Evolutionary conservation across 1,284 basidiomycete species (phyloP), one percentile per base, ranked within the genome.

Genomic region (Chalciporus sp.): DNA sequence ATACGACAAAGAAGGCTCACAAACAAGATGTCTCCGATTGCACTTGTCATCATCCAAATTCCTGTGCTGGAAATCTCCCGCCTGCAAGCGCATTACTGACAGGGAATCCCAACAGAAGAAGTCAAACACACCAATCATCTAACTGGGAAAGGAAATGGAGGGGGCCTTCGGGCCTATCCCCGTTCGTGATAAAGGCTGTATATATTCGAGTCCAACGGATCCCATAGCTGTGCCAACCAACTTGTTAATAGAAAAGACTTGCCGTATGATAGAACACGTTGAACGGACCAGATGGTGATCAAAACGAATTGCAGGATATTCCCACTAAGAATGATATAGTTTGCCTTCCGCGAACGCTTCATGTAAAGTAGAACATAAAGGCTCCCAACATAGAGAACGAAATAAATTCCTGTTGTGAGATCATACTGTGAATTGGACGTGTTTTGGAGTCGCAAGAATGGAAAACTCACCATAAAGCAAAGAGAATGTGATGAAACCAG

Each of bases 201-300:
- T 56, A 56, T 17, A 56, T 35, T 26, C 55, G 42, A 26, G 35
- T 42, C 55, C 55, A 56, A 31, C 55, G 53, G 37, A 56, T 45
- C 11, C 17, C 55, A 16, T 56, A 56, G 29, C 55, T 56, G 8
- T 8, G 12, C 23, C 3, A 23, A 29, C 40, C 29, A 12, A 23
- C 16, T 28, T 8, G 8, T 37, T 7, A n/a, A 35, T 27, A 31
- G 19, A n/a, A 16, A 7, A 9, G 7, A n/a, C 19, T 9, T 4
- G 12, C 23, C 8, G 10, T 20, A 16, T 9, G 11, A n/a, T 4
- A 35, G 12, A 19, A 29, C 19, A 17, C 9, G 26, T 2, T 16
- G 14, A 20, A 10, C 44, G 23, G 14, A 55, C 53, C 55, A 56
- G 44, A 50, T 16, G 8, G 55, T 50, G 12, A 56, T 56, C 53